Evolutionary conservation across 306 rosid genomes (phyloP), one percentile per base, ranked within the genome.

Genomic region (Corylus americana): DNA sequence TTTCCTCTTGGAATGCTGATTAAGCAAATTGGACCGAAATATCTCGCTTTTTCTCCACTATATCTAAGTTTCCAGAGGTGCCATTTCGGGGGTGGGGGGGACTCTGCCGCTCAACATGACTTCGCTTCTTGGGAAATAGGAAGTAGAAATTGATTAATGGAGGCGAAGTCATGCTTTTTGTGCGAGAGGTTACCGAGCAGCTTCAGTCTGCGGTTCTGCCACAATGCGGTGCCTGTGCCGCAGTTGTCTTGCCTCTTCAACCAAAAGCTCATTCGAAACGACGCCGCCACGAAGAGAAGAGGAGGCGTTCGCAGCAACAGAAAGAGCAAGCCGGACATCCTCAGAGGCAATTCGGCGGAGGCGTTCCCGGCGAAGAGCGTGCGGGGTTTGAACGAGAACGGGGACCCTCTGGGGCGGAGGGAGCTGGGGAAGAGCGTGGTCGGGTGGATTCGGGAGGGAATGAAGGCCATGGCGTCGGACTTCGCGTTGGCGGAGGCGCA

Each of bases 391-490:
- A 18, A 76, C 66, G 73, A 78, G 82, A 89, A 83, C 59, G 95
- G 93, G 51, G 92, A 92, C 73, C 97, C 97, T 1, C 80, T 90
- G 0, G 97, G 97, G 1, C 85, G 89, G 79, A 89, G 87, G 75
- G 95, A 89, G 27, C 83, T 92, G 0, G 97, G 97, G 4, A 92
- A 86, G 83, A 85, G 86, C 47, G 97, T 87, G 1, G 87, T 90
- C 66, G 78, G 66, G 75, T 92, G 97, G 97, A 86, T 92, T 80
- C 77, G 87, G 7, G 87, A 78, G 72, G 83, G 93, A 57, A 90
- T 92, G 97, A 88, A 71, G 74, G 88, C 88, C 1, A 92, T 90
- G 97, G 93, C 97, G 0, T 74, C 79, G 14, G 93, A 92, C 79
- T 79, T 92, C 1, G 89, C 88, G 16, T 77, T 88, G 0, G 88